Base-by-base conservation (phyloP, 176 grass and related monocot species). In the Hordeum marinum region DNA sequence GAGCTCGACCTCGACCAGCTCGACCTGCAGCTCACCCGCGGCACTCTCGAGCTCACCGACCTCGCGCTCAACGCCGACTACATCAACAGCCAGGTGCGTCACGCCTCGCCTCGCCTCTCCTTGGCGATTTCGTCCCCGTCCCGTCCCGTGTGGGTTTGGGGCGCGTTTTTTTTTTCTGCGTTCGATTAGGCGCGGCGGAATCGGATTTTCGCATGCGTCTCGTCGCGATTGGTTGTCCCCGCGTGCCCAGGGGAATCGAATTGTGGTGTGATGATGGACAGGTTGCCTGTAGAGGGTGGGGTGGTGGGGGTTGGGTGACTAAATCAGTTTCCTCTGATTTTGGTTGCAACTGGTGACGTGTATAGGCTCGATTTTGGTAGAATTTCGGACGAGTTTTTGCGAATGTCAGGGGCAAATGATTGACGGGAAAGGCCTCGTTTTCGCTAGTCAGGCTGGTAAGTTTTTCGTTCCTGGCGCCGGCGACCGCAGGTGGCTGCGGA, bases 1-100 rank as follows among this genome's bases (percentile, higher is more conserved):
- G 96, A 99, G 29, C 79, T 99, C 78, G 96, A 96, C 78, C 91
- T 99, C 84, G 91, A 94, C 54, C 96, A 96, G 90, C 81, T 99
- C 82, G 93, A 99, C 78, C 84, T 99, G 35, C 96, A 99, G 88
- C 91, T 96, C 65, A 91, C 72, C 63, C 66, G 64, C 21, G 96
- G 96, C 46, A 89, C 81, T 34, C 73, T 99, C 65, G 68, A 84
- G 74, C 93, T 99, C 74, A 89, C 85, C 36, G 96, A 99, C 88
- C 88, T 99, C 59, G 91, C 96, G 7, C 84, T 99, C 78, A 95
- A 99, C 87, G 96, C 87, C 12, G 96, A 96, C 0, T 96, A 86
- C 84, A 87, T 99, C 86, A 99, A 99, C 55, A 31, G 76, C 1
- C 95, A 99, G 96, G 96, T 92, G 42, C 58, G 83, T 27, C 7